These are phyloP conservation scores for Neonectria faginata DNA, from an alignment of 2,329 filamentous ascomycete species.

Conservation along the genomic window DNA sequence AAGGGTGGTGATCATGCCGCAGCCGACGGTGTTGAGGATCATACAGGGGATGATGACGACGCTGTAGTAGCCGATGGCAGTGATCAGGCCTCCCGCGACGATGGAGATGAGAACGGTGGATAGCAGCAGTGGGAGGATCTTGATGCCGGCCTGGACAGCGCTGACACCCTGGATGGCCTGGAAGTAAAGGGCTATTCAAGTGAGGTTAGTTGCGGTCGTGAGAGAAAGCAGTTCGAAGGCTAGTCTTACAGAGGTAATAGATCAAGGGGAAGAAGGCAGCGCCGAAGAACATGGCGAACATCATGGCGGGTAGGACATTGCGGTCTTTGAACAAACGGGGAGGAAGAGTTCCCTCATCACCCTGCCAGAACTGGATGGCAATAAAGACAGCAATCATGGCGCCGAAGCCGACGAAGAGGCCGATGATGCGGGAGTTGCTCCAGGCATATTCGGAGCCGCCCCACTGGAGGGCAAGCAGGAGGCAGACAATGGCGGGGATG, in stretches of 20 bases:
- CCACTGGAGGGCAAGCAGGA: constrained; percentile 68
- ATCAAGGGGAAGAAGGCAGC: constrained; percentile 65
- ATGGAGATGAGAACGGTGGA: constrained; percentile 63
- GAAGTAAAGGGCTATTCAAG: constrained; percentile 60
- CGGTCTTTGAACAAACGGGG: constrained; percentile 59
- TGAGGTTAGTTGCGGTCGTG: constrained; percentile 27
- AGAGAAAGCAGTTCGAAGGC: not conserved
- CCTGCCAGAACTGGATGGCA: constrained; percentile 57
- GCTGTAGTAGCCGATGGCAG: constrained; percentile 57
- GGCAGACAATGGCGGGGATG: constrained; percentile 63
- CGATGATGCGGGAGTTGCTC: constrained; percentile 61
- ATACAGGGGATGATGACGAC: constrained; percentile 56
- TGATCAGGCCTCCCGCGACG: constrained; percentile 56
- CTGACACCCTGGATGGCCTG: constrained; percentile 64
- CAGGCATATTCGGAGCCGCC: constrained; percentile 65
- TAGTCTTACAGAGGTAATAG: constrained; percentile 62
- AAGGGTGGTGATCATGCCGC: constrained; percentile 67
- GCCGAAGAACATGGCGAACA: constrained; percentile 63
- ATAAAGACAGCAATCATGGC: constrained; percentile 61
- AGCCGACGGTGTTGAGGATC: constrained; percentile 58
- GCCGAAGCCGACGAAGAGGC: constrained; percentile 62
- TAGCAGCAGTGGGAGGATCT: constrained; percentile 65
- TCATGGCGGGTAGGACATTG: constrained; percentile 54
- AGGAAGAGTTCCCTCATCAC: constrained; percentile 59
- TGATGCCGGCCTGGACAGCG: constrained; percentile 67